Base-by-base conservation (phyloP, 2,329 filamentous ascomycete species). In the Epichloe hybrida region DNA sequence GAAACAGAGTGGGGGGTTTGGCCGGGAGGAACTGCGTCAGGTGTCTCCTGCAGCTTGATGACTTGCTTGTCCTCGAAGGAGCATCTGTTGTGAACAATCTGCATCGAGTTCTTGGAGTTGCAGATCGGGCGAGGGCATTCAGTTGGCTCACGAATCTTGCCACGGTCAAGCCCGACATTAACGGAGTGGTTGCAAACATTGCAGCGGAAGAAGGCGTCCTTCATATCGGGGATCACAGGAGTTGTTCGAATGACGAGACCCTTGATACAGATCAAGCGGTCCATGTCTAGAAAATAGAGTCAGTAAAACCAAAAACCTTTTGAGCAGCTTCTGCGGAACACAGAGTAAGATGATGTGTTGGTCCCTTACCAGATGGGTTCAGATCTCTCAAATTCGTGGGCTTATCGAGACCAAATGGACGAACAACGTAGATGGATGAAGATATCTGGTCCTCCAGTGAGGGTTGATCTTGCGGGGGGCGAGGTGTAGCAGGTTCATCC, bases 161-260 rank as follows among this genome's bases (percentile, higher is more conserved):
- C 93, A 61, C 93, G 85, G 64, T 98, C 93, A 61, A 98, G 85
- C 51, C 89, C 86, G 50, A 96, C 88, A 55, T 86, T 87, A 54
- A 95, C 81, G 4, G 87, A 91, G 68, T 96, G 88, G 61, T 89
- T 88, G 69, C 93, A 98, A 27, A 91, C 81, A 53, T 88, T 87
- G 70, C 93, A 98, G 56, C 88, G 86, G 79, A 98, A 98, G 71
- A 95, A 96, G 0, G 93, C 93, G 64, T 95, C 88, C 70, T 94
- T 96, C 94, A 98, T 98, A 61, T 98, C 93, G 0, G 93, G 93
- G 56, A 98, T 97, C 57, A 98, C 87, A 0, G 93, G 89, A 0
- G 93, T 97, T 3, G 93, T 86, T 55, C 93, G 83, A 61, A 98
- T 98, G 54, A 98, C 93, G 15, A 98, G 76, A 44, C 93, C 93